Evolutionary conservation across 129 eudicot genomes (phyloP), one percentile per base, ranked within the genome.

Genomic region (Flaveria linearis): DNA sequence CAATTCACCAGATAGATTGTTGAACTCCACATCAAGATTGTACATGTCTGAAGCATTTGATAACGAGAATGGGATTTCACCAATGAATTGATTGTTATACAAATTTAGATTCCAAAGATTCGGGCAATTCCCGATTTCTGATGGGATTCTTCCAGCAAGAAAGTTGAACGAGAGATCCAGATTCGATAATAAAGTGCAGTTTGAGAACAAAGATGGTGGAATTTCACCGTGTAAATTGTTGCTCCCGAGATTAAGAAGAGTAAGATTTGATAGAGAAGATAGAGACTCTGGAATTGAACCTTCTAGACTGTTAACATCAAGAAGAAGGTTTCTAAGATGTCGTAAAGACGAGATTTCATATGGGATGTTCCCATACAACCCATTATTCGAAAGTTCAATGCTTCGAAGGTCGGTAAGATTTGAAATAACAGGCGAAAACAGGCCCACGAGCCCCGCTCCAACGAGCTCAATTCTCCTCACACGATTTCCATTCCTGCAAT

Each of bases 51-150:
- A 57, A 33, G 85, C 80, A 56, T 88, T 88, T 39, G 81, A 25
- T 49, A 88, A 70, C 42, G 92, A 83, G n/a, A 69, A 43, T 0
- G 92, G 89, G 64, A 88, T 88, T 69, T 88, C 84, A 12, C 92
- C 92, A 1, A 71, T 78, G 62, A 88, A 83, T 23, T 81, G 84
- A 76, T 88, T 88, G 17, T 84, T 83, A 39, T 81, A 83, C 77
- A 88, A 65, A 69, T 88, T 85, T 72, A 88, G 84, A 57, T 75
- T 81, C 90, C 86, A 82, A 36, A 88, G 72, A 0, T 78, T 20
- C 18, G 73, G 77, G 57, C 87, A 85, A 49, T 80, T 75, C 42
- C 89, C 89, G 7, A 88, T 85, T 57, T 78, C 87, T n/a, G 69
- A 16, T n/a, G 92, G 92, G 49, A 88, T 83, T 17, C 64, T 78